phyloP scores from a whole-genome alignment of 1,139 yeast genomes.

The Taiozyma sp. region DNA sequence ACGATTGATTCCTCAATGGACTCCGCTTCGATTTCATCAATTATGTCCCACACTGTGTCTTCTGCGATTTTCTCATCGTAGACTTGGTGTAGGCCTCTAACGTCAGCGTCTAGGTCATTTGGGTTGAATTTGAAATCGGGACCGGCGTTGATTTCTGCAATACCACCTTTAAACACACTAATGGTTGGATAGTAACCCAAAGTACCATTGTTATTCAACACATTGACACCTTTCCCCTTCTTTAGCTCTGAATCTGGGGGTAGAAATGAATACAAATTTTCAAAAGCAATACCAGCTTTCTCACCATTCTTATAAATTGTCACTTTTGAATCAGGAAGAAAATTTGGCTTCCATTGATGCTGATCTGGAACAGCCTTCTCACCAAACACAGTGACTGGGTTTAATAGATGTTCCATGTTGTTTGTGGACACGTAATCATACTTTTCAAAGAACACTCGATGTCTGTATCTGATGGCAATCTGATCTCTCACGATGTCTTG shows the following conservation, averaged over 20 bases:
- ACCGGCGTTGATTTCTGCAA: constrained; percentile 64
- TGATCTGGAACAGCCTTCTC: constrained; percentile 48
- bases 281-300: constrained; percentile 58
- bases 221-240: constrained; percentile 37
- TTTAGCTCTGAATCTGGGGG: constrained; percentile 62
- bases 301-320: constrained; percentile 75
- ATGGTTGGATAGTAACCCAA: constrained; percentile 91
- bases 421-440: constrained; percentile 71
- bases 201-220: constrained; percentile 63
- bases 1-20: constrained; percentile 20
- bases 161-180: constrained; percentile 77
- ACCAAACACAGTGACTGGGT: constrained; percentile 68
- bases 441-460: constrained; percentile 75
- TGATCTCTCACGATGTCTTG: constrained; percentile 63
- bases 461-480: constrained; percentile 80
- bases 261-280: constrained; percentile 65
- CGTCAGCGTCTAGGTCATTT: constrained; percentile 27
- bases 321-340: constrained; percentile 53
- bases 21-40: constrained; percentile 80
- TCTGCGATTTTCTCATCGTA: constrained; percentile 72
- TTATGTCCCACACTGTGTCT: constrained; percentile 73
- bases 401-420: constrained; percentile 67
- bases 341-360: constrained; percentile 34
- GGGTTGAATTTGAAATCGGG: constrained; percentile 53
- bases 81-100: constrained; percentile 51